Conservation (phyloP, 257 asterid species). For the Osmanthus fragrans region DNA sequence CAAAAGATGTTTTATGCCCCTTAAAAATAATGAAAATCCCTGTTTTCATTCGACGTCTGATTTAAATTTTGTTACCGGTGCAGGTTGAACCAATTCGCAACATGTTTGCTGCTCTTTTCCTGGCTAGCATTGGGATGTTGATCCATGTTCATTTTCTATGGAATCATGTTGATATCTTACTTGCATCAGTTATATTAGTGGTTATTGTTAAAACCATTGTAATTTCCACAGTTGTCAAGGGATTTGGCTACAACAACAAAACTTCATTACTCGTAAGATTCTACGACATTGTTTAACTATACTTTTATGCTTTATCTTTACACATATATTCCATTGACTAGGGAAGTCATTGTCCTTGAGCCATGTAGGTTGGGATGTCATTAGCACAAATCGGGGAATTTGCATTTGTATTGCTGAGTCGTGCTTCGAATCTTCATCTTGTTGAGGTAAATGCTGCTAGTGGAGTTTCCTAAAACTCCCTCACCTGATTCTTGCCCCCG, state of each 20-base stretch:
- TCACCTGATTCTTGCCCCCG: neutral
- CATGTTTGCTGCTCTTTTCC: too few species aligned
- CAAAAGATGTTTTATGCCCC: neutral
- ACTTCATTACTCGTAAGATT: conserved; percentile 30
- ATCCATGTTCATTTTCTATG: too few species aligned
- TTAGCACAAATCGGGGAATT: conserved; percentile 99
- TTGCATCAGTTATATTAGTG: too few species aligned
- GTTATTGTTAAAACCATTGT: too few species aligned
- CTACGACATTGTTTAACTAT: conserved; percentile 23
- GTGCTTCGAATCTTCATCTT: conserved; percentile 97
- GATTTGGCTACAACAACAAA: too few species aligned
- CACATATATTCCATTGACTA: conserved; percentile 16
- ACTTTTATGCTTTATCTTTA: conserved; percentile 15
- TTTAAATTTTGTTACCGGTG: conserved; percentile 22
- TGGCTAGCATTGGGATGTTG: too few species aligned
- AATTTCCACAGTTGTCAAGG: too few species aligned
- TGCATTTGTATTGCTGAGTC: conserved; percentile 95
- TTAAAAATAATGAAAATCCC: neutral
- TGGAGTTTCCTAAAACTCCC: conserved; percentile 12
- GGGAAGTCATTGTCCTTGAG: conserved; percentile 17
- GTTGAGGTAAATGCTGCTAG: conserved; percentile 71
- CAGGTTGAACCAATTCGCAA: neutral
- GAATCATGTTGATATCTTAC: too few species aligned
- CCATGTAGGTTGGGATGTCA: conserved; percentile 88
- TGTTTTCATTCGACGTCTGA: conserved; percentile 28